Evolutionary conservation across 148 eudicot species (phyloP), one percentile per base, ranked within the genome.

Genomic region (Chenopodium formosanum): DNA sequence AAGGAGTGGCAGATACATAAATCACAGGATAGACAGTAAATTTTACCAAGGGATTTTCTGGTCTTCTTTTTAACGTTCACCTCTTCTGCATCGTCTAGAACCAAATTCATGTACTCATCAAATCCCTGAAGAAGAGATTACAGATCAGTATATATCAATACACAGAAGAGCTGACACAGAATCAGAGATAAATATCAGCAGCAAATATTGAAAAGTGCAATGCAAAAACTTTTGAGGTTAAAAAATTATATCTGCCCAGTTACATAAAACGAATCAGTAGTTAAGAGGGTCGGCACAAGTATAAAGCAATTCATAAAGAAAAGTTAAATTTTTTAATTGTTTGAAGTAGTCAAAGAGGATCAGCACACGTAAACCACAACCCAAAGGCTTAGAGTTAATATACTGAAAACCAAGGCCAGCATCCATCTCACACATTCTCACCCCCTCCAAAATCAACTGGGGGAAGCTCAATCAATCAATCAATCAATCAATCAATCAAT

Each of bases 81-180:
- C 85, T 95, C 98, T 87, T 95, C 97, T 63, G 97, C 97, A 47
- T 95, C 98, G 58, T 95, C 98, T 80, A 95, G 76, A 64, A 93
- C 97, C 90, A 94, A 87, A 77, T 94, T 94, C 98, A 94, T 94
- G 90, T 94, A 94, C 86, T 94, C 98, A 72, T 93, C 97, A 79
- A 94, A 94, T 9, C 98, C 98, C 97, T 93, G 40, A 27, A 74
- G 47, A 72, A 37, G 53, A 80, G 64, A 75, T 23, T 25, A 64
- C n/a, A 70, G 11, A 79, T 62, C 75, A 68, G 31, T 60, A 44
- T 46, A 79, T 9, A 32, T 46, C 34, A 52, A 44, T 67, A 27
- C 37, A 67, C 37, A 27, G 29, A 40, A 67, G 8, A 22, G 25
- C 23, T 9, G 66, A 4, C 8, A 20, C 4, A 62, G 66, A 7